A percentile compares a stretch with the other conserved stretches of the same genome.
Conservation (phyloP, 441 rosid genomes). For the Gossypium schwendimanii region DNA sequence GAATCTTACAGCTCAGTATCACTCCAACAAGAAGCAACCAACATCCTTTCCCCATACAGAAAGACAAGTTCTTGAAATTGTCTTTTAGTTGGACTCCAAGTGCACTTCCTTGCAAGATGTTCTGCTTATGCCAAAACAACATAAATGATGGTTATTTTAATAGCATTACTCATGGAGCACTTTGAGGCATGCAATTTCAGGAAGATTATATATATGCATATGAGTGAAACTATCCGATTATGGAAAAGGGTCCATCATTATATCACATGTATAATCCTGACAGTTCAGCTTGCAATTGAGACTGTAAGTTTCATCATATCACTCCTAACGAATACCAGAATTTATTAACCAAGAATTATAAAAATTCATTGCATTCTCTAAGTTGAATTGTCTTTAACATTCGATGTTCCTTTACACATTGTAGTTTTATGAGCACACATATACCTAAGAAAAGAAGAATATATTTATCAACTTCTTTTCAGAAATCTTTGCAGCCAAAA, state of each 20-base stretch:
- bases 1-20: conserved; percentile 34
- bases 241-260: neutral
- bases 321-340: too few relatives aligned
- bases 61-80: conserved; percentile 21
- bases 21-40: conserved; percentile 50
- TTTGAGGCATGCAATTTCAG: neutral
- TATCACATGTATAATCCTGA: neutral
- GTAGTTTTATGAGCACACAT: neutral
- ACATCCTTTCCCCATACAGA: conserved; percentile 34
- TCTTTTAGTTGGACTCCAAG: conserved; percentile 22
- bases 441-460: neutral
- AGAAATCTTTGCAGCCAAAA: neutral
- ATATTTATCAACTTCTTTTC: conserved; percentile 1
- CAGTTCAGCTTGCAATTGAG: neutral
- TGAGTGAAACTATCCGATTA: neutral
- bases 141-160: conserved; percentile 11
- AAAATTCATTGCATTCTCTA: too few relatives aligned
- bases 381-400: too few relatives aligned
- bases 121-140: conserved; percentile 39
- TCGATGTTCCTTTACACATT: too few relatives aligned
- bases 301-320: neutral
- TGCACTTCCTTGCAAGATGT: conserved; percentile 21
- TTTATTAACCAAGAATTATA: too few relatives aligned
- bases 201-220: neutral
- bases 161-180: conserved; percentile 2